Base-by-base conservation (phyloP, 2,329 filamentous ascomycete genomes). In the Gaeumannomyces sp. region DNA sequence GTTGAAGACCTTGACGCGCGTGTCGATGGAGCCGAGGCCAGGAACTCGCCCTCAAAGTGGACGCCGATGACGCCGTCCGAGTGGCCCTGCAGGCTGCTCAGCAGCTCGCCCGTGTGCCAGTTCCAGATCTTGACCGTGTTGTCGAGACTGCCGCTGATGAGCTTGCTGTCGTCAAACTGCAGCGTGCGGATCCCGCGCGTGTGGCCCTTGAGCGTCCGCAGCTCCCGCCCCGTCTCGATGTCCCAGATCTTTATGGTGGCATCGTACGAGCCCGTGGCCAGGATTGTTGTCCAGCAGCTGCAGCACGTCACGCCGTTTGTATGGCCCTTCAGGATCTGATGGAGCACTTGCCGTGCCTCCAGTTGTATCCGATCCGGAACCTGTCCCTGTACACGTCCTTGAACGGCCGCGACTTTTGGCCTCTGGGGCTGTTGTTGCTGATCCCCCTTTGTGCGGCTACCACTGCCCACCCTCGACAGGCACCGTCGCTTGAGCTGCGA, bases 161-260 rank as follows among this genome's bases (percentile, higher is more conserved):
- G 83, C 72, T 96, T 96, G 64, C 86, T 89, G 69, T 96, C 92
- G 72, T 97, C 93, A 72, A 98, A 98, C 73, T 98, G 93, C 53
- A 99, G 82, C 64, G 93, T 91, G 57, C 95, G 86, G 66, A 99
- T 91, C 8, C 92, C 92, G 57, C 86, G 87, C 1, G 87, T 89
- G 72, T 98, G 95, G 3, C 95, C 95, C 28, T 78, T 81, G 10
- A 99, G 81, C 0, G 93, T 97, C n/a, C 92, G 87, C 10, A 97
- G 81, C 70, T 93, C 91, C 73, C 94, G 83, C 62, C 93, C 92
- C 0, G 90, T 96, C 71, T 96, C 89, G 60, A 96, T 88, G 73
- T 98, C 88, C 95, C 95, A 99, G 25, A 99, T 93, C 74, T 96
- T 97, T 73, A 97, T 92, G 0, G 93, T 97, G 10, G 89, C 85